Base-by-base conservation (phyloP, 164 flowering plant genomes). In the Nelumbo lutea region DNA sequence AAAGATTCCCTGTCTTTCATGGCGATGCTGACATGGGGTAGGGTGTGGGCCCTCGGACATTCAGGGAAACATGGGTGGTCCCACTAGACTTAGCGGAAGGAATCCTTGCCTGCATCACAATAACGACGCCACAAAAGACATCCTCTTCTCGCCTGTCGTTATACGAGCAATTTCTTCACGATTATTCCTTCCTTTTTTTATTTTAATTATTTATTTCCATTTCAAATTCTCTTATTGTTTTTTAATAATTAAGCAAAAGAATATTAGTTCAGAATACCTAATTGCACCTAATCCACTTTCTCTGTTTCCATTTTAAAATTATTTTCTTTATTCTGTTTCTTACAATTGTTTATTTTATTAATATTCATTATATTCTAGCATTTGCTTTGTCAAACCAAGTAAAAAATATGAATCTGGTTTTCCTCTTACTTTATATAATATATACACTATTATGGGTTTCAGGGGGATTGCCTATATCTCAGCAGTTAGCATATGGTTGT, bases 101-200 rank as follows among this genome's bases (percentile, higher is more conserved):
- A 64, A 64, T 64, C 73, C 42, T 46, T 57, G 68, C 73, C 73
- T 68, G 66, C 67, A 43, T 43, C 42, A 42, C 57, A n/a, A 58
- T 47, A 65, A 65, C 69, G 74, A 71, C 69, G 59, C 42, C 59
- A 65, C 48, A 71, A 71, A 59, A n/a, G 69, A 71, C 74, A 60
- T 44, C 6, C 59, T 44, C 59, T 42, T 2, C 39, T 55, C 27
- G 46, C 67, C 61, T 48, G 61, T 62, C 67, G 62, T 55, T 42
- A 50, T 39, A 40, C 61, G 40, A 59, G 42, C 61, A 59, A 59
- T 53, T 59, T 40, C 61, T 59, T 39, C 13, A 59, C 42, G 42
- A 59, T 59, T 59, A 42, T 56, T 43, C 4, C 43, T 44, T 11
- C 48, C 27, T 11, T 11, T 45, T 2, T 42, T 62, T 51, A 6